A percentile compares a stretch with the other conserved stretches of the same genome.
phyloP scores from a whole-genome alignment of 257 asterid genomes.

The Echites panduratus region DNA sequence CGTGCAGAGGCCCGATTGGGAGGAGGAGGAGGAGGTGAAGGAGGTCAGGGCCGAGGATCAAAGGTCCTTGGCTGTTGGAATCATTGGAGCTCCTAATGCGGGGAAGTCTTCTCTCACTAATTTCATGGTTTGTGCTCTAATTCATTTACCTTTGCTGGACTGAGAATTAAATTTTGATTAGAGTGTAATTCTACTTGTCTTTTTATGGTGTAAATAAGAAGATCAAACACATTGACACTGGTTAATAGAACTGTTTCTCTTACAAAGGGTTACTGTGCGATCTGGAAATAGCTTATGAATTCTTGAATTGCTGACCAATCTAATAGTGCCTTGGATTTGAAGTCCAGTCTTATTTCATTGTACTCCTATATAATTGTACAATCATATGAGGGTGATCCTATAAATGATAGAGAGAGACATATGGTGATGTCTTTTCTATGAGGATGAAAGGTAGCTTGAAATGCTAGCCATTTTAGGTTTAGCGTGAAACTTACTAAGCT shows the following conservation, averaged over 20 bases:
- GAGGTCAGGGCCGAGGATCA: conserved; percentile 75
- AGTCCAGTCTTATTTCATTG: not conserved
- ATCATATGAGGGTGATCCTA: not conserved
- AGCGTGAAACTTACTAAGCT: not conserved
- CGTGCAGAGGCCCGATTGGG: conserved; percentile 21
- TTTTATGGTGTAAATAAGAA: not conserved
- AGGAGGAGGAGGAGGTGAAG: conserved; percentile 33
- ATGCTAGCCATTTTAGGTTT: not conserved
- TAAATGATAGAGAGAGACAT: not conserved
- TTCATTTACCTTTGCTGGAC: not conserved
- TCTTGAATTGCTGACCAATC: not conserved
- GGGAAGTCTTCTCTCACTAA: conserved; percentile 93
- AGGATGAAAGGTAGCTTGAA: too few species aligned
- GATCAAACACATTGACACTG: not conserved
- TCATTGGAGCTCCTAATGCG: conserved; percentile 96
- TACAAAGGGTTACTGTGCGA: not conserved
- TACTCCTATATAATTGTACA: not conserved
- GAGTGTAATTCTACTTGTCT: not conserved
- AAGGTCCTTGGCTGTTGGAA: conserved; percentile 81
- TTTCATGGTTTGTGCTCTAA: conserved; percentile 43
- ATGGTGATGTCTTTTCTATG: not conserved
- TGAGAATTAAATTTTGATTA: not conserved
- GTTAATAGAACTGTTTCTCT: not conserved
- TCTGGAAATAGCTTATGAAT: not conserved
- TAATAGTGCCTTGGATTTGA: not conserved